These are phyloP conservation scores for Chytriomyces hyalinus DNA, from an alignment of 192 early-diverging fungal genomes.

Conservation along the genomic window DNA sequence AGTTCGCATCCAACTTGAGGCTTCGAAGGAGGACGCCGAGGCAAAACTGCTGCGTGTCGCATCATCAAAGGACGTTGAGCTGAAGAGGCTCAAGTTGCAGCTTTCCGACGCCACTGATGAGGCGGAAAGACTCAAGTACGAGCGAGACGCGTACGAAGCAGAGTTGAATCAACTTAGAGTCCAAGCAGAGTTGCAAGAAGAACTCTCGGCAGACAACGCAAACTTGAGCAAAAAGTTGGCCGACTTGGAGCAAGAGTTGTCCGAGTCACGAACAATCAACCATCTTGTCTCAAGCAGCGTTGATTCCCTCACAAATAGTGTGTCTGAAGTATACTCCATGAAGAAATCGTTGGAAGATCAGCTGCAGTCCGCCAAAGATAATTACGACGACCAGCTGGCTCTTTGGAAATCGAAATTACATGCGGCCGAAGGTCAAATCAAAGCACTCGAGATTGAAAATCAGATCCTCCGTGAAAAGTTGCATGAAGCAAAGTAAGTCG, in stretches of 20 bases:
- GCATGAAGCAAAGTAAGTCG: neutral
- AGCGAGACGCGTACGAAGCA: slow-evolving; percentile 1
- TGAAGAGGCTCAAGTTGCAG: slow-evolving; percentile 13
- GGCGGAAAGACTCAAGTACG: neutral
- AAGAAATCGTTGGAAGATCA: neutral
- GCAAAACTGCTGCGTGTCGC: slow-evolving; percentile 14
- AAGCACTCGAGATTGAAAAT: neutral
- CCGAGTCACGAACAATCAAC: neutral
- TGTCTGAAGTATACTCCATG: neutral
- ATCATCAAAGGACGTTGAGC: slow-evolving; percentile 13
- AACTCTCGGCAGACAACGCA: slow-evolving; percentile 5
- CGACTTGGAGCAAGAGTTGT: slow-evolving; percentile 22
- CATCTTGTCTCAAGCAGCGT: slow-evolving; percentile 2
- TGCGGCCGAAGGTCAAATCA: neutral
- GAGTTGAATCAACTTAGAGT: slow-evolving; percentile 20
- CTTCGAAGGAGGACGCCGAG: slow-evolving; percentile 28
- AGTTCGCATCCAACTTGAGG: slow-evolving; percentile 19
- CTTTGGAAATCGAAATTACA: neutral
- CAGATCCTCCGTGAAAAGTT: neutral
- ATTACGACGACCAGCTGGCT: neutral
- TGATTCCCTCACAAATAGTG: slow-evolving; percentile 10
- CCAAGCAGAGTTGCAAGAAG: slow-evolving; percentile 14
- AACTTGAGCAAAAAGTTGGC: slow-evolving; percentile 1
- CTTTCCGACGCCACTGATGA: slow-evolving; percentile 22
- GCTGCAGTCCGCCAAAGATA: neutral